Evolutionary conservation across 169 alveolate species (phyloP), one percentile per base, ranked within the genome.

Genomic region (Plasmodium fragile): DNA sequence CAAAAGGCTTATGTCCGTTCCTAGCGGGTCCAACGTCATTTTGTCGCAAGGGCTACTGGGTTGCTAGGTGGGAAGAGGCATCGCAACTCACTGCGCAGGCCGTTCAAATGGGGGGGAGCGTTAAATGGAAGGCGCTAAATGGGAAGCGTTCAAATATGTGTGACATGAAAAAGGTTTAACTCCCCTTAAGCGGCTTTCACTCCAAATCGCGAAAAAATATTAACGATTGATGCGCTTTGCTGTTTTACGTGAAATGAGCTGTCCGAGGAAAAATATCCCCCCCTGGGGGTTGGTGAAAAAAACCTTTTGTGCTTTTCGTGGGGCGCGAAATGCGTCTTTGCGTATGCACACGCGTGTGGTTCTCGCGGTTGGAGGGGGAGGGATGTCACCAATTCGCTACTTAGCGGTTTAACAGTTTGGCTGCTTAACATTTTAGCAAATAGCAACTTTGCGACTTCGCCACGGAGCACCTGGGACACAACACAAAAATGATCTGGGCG

Each of bases 1-100:
- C 55, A 78, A 87, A 59, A 87, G 41, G 22, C 81, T 75, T 10
- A 78, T 78, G 55, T 87, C 90, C 45, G 90, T 59, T 53, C 87
- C 89, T 49, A 87, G 16, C 30, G 78, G 87, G 81, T 87, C 78
- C 10, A 28, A 32, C 11, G 53, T 8, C 84, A 85, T 85, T 16
- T 72, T 75, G n/a, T n/a, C 16, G 34, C 72, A 30, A 65, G 11
- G 13, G 36, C 11, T 13, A 3, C 18, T 18, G 6, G 59, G 59
- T 49, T 11, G 59, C 18, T 3, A 13, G 22, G 59, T 11, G 59
- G 22, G 22, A 49, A 49, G 59, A 5, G 13, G 49, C 0, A 7
- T 1, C 4, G 13, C 2, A 7, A 2, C 43, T 36, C 43, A 3
- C 8, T 36, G 2, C 43, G 2, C 43, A 36, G 43, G 43, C 8